Percentiles rank a stretch among this genome's conserved stretches.
Conservation (phyloP, 1,284 basidiomycete species). For the Anthracocystis panici-leucophaei region DNA sequence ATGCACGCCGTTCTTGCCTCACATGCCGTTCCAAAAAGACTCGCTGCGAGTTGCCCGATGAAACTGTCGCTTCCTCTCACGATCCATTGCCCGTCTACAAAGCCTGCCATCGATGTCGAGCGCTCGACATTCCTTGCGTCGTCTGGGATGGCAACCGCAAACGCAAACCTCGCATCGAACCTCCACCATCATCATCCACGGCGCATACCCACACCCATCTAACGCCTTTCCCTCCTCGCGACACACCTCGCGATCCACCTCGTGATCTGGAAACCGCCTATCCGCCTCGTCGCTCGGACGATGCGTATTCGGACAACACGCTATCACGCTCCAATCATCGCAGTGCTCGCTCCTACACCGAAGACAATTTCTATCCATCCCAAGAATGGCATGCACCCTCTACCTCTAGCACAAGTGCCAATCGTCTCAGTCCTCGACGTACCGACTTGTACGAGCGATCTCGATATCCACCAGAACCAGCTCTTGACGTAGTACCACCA, state of each 20-base stretch:
- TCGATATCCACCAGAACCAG: neutral
- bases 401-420: neutral
- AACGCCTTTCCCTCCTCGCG: no score
- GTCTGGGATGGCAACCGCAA: slow-evolving; percentile 52
- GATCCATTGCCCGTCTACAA: slow-evolving; percentile 29
- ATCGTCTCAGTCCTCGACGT: neutral
- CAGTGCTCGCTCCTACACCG: neutral
- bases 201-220: neutral
- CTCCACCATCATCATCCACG: neutral
- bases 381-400: neutral
- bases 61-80: slow-evolving; percentile 30
- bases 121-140: slow-evolving; percentile 44
- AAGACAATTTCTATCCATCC: neutral
- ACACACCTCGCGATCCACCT: neutral
- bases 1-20: slow-evolving; percentile 49
- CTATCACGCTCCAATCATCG: neutral
- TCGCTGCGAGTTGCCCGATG: slow-evolving; percentile 50
- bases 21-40: slow-evolving; percentile 51
- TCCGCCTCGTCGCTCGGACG: neutral
- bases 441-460: slow-evolving; percentile 4
- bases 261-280: neutral
- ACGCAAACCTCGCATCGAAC: slow-evolving; percentile 26
- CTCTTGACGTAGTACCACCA: neutral
- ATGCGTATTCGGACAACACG: neutral
- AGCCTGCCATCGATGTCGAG: slow-evolving; percentile 41